A percentile compares a stretch with the other conserved stretches of the same genome.
phyloP scores from a whole-genome alignment of 306 rosid genomes.

The Cucurbita pepo region DNA sequence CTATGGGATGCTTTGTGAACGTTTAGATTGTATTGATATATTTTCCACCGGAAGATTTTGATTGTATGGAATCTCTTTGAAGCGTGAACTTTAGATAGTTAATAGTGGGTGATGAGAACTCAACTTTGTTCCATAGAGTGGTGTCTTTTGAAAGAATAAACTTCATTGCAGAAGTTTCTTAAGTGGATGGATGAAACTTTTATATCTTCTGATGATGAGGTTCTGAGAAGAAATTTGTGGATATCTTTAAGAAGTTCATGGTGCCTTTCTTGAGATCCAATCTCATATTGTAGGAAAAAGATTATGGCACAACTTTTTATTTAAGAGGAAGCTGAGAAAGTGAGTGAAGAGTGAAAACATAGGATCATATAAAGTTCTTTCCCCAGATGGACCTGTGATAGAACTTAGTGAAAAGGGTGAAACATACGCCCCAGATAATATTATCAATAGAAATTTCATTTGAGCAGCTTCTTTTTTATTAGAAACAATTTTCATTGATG shows the following conservation, averaged over 20 bases:
- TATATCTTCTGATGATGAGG: neutral
- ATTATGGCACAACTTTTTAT: neutral
- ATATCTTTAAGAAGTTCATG: neutral
- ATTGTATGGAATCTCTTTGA: neutral
- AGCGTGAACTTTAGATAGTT: neutral
- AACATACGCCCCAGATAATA: neutral
- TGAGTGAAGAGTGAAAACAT: neutral
- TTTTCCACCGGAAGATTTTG: too few species aligned
- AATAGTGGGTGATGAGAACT: neutral
- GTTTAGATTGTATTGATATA: neutral
- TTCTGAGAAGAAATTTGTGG: neutral
- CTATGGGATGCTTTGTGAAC: neutral
- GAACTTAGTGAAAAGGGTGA: neutral
- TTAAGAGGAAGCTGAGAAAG: neutral
- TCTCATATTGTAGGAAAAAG: neutral
- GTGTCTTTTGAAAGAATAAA: neutral
- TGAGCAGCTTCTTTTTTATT: neutral
- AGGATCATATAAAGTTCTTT: neutral
- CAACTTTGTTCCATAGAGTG: neutral
- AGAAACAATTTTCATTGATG: too few species aligned
- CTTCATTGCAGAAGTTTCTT: neutral
- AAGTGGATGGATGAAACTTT: neutral
- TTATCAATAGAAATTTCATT: neutral
- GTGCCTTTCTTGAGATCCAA: neutral
- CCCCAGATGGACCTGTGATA: neutral